These are phyloP conservation scores for Hippophae tibetana DNA, from an alignment of 306 rosid species.

Conservation along the genomic window DNA sequence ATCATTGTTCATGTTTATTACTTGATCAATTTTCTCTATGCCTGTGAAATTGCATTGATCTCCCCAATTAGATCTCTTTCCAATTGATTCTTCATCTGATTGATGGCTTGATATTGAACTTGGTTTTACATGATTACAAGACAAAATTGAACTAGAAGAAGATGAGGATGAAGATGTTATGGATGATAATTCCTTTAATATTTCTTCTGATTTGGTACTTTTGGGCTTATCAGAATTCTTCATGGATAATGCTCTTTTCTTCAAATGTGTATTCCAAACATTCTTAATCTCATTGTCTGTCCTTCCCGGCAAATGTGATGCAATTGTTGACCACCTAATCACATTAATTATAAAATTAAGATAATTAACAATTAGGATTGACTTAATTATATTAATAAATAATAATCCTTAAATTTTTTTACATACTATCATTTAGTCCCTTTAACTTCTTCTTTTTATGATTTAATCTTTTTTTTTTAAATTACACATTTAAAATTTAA, in stretches of 20 bases:
- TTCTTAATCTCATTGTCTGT: conserved; percentile 94
- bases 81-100: conserved; percentile 12
- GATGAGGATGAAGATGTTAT: conserved; percentile 43
- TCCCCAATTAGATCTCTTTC: conserved; percentile 2
- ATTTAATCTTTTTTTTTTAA: too few species aligned
- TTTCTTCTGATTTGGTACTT: neutral
- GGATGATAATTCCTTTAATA: conserved; percentile 47
- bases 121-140: conserved; percentile 21
- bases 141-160: conserved; percentile 23
- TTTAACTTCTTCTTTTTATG: too few species aligned
- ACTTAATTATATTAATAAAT: neutral
- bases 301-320: conserved; percentile 68
- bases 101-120: conserved; percentile 3
- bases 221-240: conserved; percentile 17
- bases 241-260: conserved; percentile 41
- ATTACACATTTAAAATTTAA: too few species aligned
- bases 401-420: too few species aligned
- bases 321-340: conserved; percentile 87
- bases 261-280: conserved; percentile 93
- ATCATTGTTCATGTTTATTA: neutral
- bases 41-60: neutral
- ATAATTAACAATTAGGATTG: neutral
- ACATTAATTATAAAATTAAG: neutral
- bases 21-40: conserved; percentile 11
- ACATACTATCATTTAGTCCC: too few species aligned